These are phyloP conservation scores for Cucurbita moschata DNA, from an alignment of 306 rosid genomes.

Conservation along the genomic window DNA sequence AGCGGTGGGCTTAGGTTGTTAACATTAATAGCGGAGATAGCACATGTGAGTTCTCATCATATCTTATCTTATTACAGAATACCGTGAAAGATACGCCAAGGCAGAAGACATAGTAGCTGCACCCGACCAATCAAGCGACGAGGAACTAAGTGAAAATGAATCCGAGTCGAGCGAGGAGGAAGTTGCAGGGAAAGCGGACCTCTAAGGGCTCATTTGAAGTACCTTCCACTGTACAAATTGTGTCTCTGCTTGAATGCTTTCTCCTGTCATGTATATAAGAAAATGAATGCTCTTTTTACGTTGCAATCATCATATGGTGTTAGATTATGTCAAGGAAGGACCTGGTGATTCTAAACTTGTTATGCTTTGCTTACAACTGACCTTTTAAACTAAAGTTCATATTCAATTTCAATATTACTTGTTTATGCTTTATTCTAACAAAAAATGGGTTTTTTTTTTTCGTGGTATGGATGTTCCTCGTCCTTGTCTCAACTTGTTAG, in stretches of 20 bases:
- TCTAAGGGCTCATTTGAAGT: constrained; percentile 4
- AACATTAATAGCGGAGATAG: too few relatives aligned
- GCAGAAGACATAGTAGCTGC: constrained; percentile 54
- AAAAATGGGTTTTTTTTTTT: too few relatives aligned
- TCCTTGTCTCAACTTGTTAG: too few relatives aligned
- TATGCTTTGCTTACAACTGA: not conserved
- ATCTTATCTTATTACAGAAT: constrained; percentile 31
- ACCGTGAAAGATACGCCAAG: constrained; percentile 65
- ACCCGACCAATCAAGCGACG: constrained; percentile 47
- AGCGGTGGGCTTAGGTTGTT: too few relatives aligned
- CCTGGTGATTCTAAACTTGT: not conserved
- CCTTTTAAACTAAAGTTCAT: not conserved
- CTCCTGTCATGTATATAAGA: not conserved
- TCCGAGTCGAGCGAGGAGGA: constrained; percentile 52
- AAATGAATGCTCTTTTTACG: not conserved
- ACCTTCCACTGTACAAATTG: not conserved
- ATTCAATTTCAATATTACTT: too few relatives aligned
- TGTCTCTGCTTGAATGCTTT: not conserved
- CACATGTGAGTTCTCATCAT: too few relatives aligned
- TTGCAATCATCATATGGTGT: not conserved
- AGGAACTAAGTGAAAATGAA: constrained; percentile 67
- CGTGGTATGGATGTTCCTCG: too few relatives aligned
- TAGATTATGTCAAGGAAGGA: not conserved
- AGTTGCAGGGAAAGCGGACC: constrained; percentile 61
- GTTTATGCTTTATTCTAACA: too few relatives aligned